These are phyloP conservation scores for Plasmodium falciparum DNA, from an alignment of 169 alveolate species.

Conservation along the genomic window DNA sequence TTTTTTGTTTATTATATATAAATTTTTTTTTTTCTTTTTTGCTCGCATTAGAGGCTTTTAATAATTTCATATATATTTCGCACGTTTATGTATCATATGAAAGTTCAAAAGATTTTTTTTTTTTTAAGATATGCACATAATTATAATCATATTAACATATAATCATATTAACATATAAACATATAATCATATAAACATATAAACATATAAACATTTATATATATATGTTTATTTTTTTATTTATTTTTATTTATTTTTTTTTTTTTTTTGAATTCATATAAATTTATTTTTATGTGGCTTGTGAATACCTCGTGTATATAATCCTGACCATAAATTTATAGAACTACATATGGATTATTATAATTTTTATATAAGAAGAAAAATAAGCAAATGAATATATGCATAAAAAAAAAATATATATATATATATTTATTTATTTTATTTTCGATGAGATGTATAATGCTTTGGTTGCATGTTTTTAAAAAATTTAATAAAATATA, in stretches of 20 bases:
- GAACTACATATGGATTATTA: no score
- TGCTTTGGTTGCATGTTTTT: no score
- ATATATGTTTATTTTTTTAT: neutral
- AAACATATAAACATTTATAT: conserved; percentile 15
- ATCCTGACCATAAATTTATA: no score
- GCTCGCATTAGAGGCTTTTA: neutral
- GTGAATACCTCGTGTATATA: no score
- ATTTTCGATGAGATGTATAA: no score
- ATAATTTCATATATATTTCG: neutral
- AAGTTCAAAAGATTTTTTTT: neutral
- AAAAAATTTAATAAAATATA: no score
- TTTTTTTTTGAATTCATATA: neutral
- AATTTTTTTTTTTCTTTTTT: neutral
- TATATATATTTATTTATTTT: no score
- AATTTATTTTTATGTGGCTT: no score
- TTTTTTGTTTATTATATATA: neutral
- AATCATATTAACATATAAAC: neutral
- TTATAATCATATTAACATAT: neutral
- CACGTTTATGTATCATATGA: neutral
- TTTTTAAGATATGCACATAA: neutral
- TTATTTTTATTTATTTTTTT: neutral
- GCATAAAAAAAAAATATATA: no score
- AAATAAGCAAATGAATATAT: no score
- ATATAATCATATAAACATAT: conserved; percentile 3
- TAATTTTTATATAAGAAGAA: no score